These are phyloP conservation scores for Monilinia laxa DNA, from an alignment of 2,329 filamentous ascomycete genomes.

Conservation along the genomic window DNA sequence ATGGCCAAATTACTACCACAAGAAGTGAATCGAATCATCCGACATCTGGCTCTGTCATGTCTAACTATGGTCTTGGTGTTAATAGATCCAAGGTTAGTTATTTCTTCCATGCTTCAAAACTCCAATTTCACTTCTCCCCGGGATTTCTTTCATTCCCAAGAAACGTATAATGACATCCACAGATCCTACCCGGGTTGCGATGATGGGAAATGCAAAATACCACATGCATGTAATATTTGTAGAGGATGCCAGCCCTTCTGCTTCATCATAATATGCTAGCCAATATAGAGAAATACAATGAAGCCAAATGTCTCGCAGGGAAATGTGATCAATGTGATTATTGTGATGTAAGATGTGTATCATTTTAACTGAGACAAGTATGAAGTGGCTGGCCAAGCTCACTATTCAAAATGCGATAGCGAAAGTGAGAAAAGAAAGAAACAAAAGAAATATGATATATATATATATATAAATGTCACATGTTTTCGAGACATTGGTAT, in stretches of 20 bases:
- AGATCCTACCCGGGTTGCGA: conserved; percentile 3
- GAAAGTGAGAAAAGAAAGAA: neutral
- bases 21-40: neutral
- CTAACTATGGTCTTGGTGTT: neutral
- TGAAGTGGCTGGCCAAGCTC: neutral
- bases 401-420: neutral
- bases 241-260: neutral
- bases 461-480: neutral
- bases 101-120: neutral
- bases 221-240: conserved; percentile 10
- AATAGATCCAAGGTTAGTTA: conserved; percentile 4
- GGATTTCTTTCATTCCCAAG: too few species aligned
- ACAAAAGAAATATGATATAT: neutral
- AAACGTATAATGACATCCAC: conserved; percentile 7
- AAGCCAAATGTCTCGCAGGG: neutral
- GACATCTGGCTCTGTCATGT: neutral
- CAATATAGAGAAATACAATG: neutral
- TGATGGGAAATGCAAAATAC: neutral
- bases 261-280: neutral
- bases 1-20: neutral
- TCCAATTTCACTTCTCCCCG: neutral
- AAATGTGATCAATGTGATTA: neutral
- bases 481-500: conserved; percentile 14
- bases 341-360: neutral
- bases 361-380: neutral